A percentile compares a stretch with the other conserved stretches of the same genome.
Evolutionary conservation across 2,329 filamentous ascomycete genomes (phyloP).

Genomic region (Cryphonectria parasitica): DNA sequence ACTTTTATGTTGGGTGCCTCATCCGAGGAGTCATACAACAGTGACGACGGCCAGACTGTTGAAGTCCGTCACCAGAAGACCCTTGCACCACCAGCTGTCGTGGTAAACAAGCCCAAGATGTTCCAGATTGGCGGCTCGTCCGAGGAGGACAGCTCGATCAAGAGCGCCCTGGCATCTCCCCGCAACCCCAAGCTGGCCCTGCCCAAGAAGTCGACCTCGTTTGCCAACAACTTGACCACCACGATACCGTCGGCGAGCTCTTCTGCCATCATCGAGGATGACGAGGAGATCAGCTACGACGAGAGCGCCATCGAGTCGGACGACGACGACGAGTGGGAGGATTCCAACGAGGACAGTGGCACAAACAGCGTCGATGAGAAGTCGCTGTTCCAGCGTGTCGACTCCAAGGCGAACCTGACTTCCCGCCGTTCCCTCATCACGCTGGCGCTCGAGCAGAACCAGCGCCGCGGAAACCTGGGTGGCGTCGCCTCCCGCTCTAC

Average conservation of each 20-base stretch:
- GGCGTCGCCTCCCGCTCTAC: slow-evolving; percentile 70
- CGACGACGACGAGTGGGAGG: slow-evolving; percentile 68
- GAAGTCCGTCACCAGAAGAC: slow-evolving; percentile 37
- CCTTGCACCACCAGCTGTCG: slow-evolving; percentile 39
- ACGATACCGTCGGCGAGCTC: slow-evolving; percentile 58
- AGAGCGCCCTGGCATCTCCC: slow-evolving; percentile 53
- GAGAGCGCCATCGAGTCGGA: slow-evolving; percentile 83
- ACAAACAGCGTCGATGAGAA: slow-evolving; percentile 82
- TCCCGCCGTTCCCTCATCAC: slow-evolving; percentile 89
- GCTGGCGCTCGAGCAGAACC: slow-evolving; percentile 79
- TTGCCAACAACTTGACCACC: slow-evolving; percentile 75
- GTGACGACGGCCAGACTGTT: slow-evolving; percentile 54
- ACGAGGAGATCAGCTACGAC: slow-evolving; percentile 68
- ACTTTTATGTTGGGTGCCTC: slow-evolving; percentile 77
- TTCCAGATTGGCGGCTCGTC: slow-evolving; percentile 64
- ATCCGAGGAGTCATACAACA: slow-evolving; percentile 77
- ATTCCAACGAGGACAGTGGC: slow-evolving; percentile 74
- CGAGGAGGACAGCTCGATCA: slow-evolving; percentile 79
- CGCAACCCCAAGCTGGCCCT: slow-evolving; percentile 45
- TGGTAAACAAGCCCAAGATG: slow-evolving; percentile 45
- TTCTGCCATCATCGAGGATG: slow-evolving; percentile 47
- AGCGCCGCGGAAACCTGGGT: slow-evolving; percentile 70
- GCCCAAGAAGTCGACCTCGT: slow-evolving; percentile 79
- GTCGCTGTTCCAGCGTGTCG: slow-evolving; percentile 84
- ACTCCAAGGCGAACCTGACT: slow-evolving; percentile 82